Evolutionary conservation across 2,329 filamentous ascomycete species (phyloP), one percentile per base, ranked within the genome.

Genomic region (Aspergillus sp.): DNA sequence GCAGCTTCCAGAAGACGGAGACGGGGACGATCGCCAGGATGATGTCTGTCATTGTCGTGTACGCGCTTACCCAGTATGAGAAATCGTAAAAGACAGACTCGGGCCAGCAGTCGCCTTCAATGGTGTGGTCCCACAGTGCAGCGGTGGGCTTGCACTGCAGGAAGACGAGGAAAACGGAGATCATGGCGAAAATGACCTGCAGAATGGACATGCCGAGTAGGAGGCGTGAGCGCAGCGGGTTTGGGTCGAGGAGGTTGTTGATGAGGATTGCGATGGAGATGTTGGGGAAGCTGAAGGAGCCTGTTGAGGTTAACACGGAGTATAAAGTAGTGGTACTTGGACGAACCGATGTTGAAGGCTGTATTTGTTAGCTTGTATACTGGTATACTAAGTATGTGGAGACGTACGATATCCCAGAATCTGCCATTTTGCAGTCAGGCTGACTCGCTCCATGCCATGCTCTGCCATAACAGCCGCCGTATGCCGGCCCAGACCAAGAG

Each of bases 261-360:
- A 68, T 57, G 15, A 69, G 62, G 18, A 69, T 67, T 6, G 67
- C 59, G 57, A 68, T 68, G 15, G 65, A 63, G 49, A 69, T 68
- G 53, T 69, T 69, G 32, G 67, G 68, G 41, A 69, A 68, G 52
- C 66, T 68, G 49, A 64, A 70, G 18, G 66, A 34, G 32, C 48
- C 55, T 57, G 43, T 6, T 3, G 26, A 4, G 0, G 26, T 24
- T 24, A n/a, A n/a, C n/a, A n/a, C n/a, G n/a, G n/a, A n/a, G n/a
- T n/a, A n/a, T n/a, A n/a, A n/a, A n/a, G n/a, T n/a, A n/a, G n/a
- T n/a, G n/a, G n/a, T n/a, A n/a, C 26, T 30, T 30, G 26, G 22
- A 30, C 26, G 26, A 32, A 60, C 66, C 66, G 30, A 69, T 70
- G 39, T 68, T 68, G 50, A 68, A 68, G 2, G 65, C 57, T 64